Evolutionary conservation across 495 filamentous ascomycete genomes (phyloP), one percentile per base, ranked within the genome.

Genomic region (Hypoxylon cercidicola): DNA sequence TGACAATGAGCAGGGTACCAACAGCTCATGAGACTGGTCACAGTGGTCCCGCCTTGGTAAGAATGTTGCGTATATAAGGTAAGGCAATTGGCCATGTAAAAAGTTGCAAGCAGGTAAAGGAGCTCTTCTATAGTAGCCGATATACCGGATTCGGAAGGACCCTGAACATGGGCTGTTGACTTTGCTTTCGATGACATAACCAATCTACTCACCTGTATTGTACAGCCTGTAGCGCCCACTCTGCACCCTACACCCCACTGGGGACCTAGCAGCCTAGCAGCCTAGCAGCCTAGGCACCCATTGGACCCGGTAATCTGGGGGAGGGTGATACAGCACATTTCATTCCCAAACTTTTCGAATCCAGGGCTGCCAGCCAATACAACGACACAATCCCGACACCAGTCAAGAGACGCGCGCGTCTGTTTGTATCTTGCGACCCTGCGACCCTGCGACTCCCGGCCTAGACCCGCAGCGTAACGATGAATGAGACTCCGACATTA

Each of bases 401-500:
- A 19, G 2, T 15, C 11, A 19, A 18, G 16, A 20, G 20, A 8
- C 20, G 9, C 16, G 13, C 40, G 10, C 30, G 3, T 32, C 30
- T 40, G 13, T n/a, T 40, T 16, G 15, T 1, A 15, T 10, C 30
- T 32, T 32, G 3, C 9, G 10, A 32, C 8, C 10, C 30, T 7
- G 30, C 30, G 5, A 32, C 3, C 10, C 10, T 32, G 10, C 30
- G 8, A 32, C 30, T 32, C 30, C 1, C 1, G 5, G 10, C 30
- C 30, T 7, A 45, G 11, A 30, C 7, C 21, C 19, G 11, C 44
- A 23, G 15, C 28, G 19, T 32, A 41, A 21, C 54, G n/a, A 69
- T 63, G 64, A 46, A 34, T 13, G 35, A 62, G 28, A n/a, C 55
- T 58, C 53, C 76, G 19, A 72, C 73, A 23, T 60, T 83, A 32